These are phyloP conservation scores for Cystobasidium onofrii DNA, from an alignment of 768 basidiomycete genomes.

Conservation along the genomic window DNA sequence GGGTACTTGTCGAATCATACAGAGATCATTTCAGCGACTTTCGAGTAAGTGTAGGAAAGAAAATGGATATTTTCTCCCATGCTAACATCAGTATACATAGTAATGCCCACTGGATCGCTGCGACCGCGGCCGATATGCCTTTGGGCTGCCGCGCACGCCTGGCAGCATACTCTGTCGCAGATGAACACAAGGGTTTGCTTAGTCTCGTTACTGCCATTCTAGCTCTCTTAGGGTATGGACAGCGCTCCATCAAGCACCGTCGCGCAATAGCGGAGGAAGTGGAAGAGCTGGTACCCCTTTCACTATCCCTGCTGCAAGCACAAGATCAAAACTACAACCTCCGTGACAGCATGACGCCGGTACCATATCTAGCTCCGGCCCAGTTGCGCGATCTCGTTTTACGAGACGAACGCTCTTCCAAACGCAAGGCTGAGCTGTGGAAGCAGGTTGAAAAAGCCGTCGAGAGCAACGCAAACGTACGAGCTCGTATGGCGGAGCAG, in stretches of 20 bases:
- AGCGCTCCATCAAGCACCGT: neutral
- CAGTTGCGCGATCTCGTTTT: conserved; percentile 81
- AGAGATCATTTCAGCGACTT: conserved; percentile 44
- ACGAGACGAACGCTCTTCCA: conserved; percentile 68
- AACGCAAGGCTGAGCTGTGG: conserved; percentile 64
- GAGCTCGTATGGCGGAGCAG: conserved; percentile 70
- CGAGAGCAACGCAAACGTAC: conserved; percentile 82
- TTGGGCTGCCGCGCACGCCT: conserved; percentile 45
- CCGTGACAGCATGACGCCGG: conserved; percentile 66
- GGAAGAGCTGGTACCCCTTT: conserved; percentile 36
- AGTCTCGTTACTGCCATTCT: conserved; percentile 35
- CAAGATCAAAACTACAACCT: conserved; percentile 74
- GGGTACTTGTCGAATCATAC: conserved; percentile 46
- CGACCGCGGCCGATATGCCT: conserved; percentile 45
- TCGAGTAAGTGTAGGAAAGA: conserved; percentile 41
- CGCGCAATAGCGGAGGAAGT: conserved; percentile 31
- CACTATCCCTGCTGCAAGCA: conserved; percentile 5
- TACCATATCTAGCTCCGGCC: conserved; percentile 70
- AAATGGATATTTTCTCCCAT: no score
- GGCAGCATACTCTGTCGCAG: conserved; percentile 39
- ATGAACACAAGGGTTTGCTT: conserved; percentile 44
- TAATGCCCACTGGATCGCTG: conserved; percentile 45
- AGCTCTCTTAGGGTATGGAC: neutral
- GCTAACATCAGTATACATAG: no score
- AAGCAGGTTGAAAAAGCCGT: conserved; percentile 72